Conservation (phyloP, 768 basidiomycete genomes). For the Phylloporus rhodoxanthus region DNA sequence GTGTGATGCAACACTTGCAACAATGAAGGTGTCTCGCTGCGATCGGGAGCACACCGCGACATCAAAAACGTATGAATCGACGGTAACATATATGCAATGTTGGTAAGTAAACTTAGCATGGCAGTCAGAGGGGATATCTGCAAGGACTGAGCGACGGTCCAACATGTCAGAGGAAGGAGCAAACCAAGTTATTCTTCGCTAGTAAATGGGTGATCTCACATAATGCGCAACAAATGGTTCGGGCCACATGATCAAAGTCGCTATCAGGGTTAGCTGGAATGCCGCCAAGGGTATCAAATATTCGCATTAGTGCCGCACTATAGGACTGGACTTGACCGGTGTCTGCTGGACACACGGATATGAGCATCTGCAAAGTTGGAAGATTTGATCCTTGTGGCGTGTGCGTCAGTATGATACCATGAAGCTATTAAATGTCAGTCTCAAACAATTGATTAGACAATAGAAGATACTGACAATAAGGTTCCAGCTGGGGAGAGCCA, state of each 20-base stretch:
- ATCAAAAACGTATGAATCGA: slow-evolving; percentile 38
- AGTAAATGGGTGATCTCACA: slow-evolving; percentile 38
- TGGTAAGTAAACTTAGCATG: slow-evolving; percentile 47
- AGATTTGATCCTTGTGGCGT: slow-evolving; percentile 32
- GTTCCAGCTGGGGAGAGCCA: slow-evolving; percentile 47
- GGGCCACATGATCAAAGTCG: slow-evolving; percentile 18
- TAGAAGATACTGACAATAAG: slow-evolving; percentile 41
- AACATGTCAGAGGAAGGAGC: slow-evolving; percentile 14
- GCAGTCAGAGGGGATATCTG: slow-evolving; percentile 45
- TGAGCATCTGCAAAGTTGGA: slow-evolving; percentile 50
- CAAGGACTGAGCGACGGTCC: slow-evolving; percentile 6
- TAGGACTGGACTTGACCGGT: slow-evolving; percentile 32
- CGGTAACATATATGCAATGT: slow-evolving; percentile 45
- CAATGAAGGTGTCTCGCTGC: slow-evolving; percentile 30
- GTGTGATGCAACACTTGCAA: slow-evolving; percentile 38
- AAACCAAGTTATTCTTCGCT: slow-evolving; percentile 36
- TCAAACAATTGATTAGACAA: not conserved
- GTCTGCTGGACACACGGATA: slow-evolving; percentile 33
- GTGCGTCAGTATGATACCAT: slow-evolving; percentile 58
- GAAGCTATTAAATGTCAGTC: slow-evolving; percentile 39
- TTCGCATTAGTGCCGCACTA: slow-evolving; percentile 36
- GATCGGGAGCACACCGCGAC: slow-evolving; percentile 21
- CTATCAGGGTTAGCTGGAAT: slow-evolving; percentile 15
- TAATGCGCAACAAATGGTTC: slow-evolving; percentile 33
- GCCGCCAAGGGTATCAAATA: slow-evolving; percentile 27